Base-by-base conservation (phyloP, 2,329 filamentous ascomycete genomes). In the Calonectria multiphialidica region DNA sequence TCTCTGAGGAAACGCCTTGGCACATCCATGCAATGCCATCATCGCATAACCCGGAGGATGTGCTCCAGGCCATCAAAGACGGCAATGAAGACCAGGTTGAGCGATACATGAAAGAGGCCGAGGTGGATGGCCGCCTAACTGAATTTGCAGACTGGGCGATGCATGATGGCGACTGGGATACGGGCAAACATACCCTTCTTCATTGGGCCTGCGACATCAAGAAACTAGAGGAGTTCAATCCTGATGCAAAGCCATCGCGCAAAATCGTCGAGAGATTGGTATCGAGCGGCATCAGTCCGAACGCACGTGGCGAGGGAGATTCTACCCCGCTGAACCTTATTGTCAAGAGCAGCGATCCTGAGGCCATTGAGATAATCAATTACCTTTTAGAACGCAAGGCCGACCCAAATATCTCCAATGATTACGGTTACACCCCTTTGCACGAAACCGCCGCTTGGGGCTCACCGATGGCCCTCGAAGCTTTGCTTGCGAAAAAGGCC, bases 101-200 rank as follows among this genome's bases (percentile, higher is more conserved):
- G 8, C n/a, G 40, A 18, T 7, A 2, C 2, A n/a, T 61, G 3
- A 15, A 61, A 3, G 37, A 44, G 15, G 57, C 57, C 2, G n/a
- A 12, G 21, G 33, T 3, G 33, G 33, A 42, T n/a, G 57, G 33
- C 15, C 57, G 57, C 6, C 15, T 45, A 23, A 15, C 21, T 15
- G 40, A 18, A 10, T 28, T 62, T 3, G 16, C 5, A 9, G 33
- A 6, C 10, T 62, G 57, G 57, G 57, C 57, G 7, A 62, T 33
- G 40, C 57, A 33, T 16, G 57, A 62, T n/a, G 57, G 57, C 8
- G 25, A 62, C 12, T 62, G 40, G 57, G 57, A 62, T 62, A 62
- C 40, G 2, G 57, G 57, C 12, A 23, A 62, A 12, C 57, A 62
- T 25, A 62, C 57, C 3, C 57, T 62, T 1, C 57, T 62, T 23